phyloP scores from a whole-genome alignment of 139 green algal genomes.

The Medakamo hakoo region DNA sequence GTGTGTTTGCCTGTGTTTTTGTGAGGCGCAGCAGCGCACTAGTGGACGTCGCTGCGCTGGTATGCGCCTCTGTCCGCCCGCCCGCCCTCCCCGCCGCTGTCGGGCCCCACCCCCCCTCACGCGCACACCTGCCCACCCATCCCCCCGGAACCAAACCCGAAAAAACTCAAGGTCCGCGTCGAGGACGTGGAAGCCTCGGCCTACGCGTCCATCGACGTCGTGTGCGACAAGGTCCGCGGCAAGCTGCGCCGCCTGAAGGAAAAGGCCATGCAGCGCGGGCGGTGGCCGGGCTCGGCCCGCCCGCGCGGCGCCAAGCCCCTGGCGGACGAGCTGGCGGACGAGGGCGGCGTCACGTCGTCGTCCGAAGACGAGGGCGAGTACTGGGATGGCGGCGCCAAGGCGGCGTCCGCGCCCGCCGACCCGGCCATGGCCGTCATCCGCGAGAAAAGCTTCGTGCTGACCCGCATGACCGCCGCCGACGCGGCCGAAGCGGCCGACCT shows the following conservation, averaged over 20 bases:
- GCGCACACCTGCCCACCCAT: background rate
- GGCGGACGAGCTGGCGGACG: too few relatives aligned
- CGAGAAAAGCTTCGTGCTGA: background rate
- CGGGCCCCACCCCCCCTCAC: too few relatives aligned
- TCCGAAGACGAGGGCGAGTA: background rate
- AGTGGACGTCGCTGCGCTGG: too few relatives aligned
- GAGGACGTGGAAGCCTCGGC: constrained; percentile 30
- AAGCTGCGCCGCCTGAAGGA: constrained; percentile 27
- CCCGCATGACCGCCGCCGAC: constrained; percentile 30
- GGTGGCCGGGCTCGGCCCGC: constrained; percentile 11
- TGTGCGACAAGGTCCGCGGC: constrained; percentile 35
- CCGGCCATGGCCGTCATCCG: too few relatives aligned
- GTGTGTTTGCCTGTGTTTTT: too few relatives aligned
- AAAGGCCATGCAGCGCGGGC: constrained; percentile 15
- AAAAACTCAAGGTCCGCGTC: constrained; percentile 15
- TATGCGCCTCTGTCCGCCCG: too few relatives aligned
- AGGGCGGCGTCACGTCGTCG: background rate
- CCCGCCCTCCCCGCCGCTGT: too few relatives aligned
- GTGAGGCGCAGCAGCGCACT: too few relatives aligned
- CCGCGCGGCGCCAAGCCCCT: background rate
- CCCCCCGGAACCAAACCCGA: background rate
- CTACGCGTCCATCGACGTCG: constrained; percentile 51
- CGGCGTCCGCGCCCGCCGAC: background rate
- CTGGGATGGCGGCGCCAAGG: background rate
- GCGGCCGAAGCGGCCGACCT: constrained; percentile 38